A percentile compares a stretch with the other conserved stretches of the same genome.
phyloP scores from a whole-genome alignment of 108 stramenopile genomes.

The Cyclotella kingstonii region DNA sequence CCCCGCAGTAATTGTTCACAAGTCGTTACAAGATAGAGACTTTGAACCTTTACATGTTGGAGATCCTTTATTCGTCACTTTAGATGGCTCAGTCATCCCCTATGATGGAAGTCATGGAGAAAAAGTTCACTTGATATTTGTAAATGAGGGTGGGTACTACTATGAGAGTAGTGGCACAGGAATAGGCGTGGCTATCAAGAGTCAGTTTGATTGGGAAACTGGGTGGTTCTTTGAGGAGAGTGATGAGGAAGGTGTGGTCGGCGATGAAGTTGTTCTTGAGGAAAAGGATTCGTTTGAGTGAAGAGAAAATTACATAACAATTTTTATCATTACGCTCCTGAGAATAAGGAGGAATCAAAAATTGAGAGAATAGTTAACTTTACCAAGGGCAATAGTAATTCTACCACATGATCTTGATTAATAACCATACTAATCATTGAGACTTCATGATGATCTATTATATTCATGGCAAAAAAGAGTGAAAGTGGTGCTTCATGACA shows the following conservation, averaged over 20 bases:
- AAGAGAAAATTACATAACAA: too few relatives aligned
- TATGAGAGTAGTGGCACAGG: conserved; percentile 76
- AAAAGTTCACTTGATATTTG: conserved; percentile 66
- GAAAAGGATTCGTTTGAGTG: conserved; percentile 36
- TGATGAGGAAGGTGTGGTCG: conserved; percentile 26
- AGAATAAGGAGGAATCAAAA: too few relatives aligned
- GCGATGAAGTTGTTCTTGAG: conserved; percentile 34
- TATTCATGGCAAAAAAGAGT: too few relatives aligned
- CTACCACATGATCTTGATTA: too few relatives aligned
- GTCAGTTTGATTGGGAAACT: conserved; percentile 55
- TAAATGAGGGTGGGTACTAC: conserved; percentile 90
- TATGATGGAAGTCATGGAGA: conserved; percentile 84
- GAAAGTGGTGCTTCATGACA: too few relatives aligned
- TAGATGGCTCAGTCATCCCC: conserved; percentile 60
- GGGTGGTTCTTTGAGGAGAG: conserved; percentile 41
- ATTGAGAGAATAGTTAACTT: too few relatives aligned
- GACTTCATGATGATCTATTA: too few relatives aligned
- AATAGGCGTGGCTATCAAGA: conserved; percentile 61
- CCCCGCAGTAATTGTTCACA: conserved; percentile 52
- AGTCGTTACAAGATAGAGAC: conserved; percentile 72
- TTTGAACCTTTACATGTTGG: conserved; percentile 55
- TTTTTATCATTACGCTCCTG: too few relatives aligned
- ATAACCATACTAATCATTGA: too few relatives aligned
- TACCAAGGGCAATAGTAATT: too few relatives aligned
- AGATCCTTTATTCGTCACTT: conserved; percentile 69